Conservation (phyloP, 2,329 filamentous ascomycete species). For the Pestalotiopsis sp. region DNA sequence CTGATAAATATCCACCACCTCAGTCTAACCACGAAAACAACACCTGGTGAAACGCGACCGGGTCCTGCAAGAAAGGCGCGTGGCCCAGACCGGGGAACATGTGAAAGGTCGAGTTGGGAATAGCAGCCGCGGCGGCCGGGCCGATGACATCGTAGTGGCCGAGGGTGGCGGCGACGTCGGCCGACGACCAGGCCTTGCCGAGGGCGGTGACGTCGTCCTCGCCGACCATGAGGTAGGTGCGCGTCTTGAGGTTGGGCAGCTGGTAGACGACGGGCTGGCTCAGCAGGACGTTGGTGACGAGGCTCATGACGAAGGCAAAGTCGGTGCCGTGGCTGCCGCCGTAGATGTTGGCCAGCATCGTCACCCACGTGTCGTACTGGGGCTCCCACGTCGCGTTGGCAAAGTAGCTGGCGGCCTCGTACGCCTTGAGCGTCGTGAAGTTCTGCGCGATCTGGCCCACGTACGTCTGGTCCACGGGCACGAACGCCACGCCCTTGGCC, state of each 20-base stretch:
- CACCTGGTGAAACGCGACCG: slow-evolving; percentile 47
- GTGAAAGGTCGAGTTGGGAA: slow-evolving; percentile 47
- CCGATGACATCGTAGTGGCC: slow-evolving; percentile 55
- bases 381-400: slow-evolving; percentile 46
- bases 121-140: slow-evolving; percentile 42
- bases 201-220: slow-evolving; percentile 57
- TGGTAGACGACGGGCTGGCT: slow-evolving; percentile 55
- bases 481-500: slow-evolving; percentile 50
- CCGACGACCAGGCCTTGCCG: slow-evolving; percentile 53
- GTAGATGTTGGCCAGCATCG: slow-evolving; percentile 58
- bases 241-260: slow-evolving; percentile 45
- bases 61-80: slow-evolving; percentile 55
- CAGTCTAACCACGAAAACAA: slow-evolving; percentile 46
- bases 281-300: slow-evolving; percentile 57
- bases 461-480: slow-evolving; percentile 42
- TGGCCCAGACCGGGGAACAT: slow-evolving; percentile 53
- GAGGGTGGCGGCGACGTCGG: slow-evolving; percentile 44
- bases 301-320: slow-evolving; percentile 51
- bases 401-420: slow-evolving; percentile 53
- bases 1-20: not conserved
- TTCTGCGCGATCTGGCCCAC: slow-evolving; percentile 41
- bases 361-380: slow-evolving; percentile 56
- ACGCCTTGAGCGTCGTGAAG: slow-evolving; percentile 46
- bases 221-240: slow-evolving; percentile 53
- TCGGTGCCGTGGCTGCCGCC: slow-evolving; percentile 41